phyloP scores from a whole-genome alignment of 2,329 filamentous ascomycete genomes.

The Plectosphaerella cucumerina region DNA sequence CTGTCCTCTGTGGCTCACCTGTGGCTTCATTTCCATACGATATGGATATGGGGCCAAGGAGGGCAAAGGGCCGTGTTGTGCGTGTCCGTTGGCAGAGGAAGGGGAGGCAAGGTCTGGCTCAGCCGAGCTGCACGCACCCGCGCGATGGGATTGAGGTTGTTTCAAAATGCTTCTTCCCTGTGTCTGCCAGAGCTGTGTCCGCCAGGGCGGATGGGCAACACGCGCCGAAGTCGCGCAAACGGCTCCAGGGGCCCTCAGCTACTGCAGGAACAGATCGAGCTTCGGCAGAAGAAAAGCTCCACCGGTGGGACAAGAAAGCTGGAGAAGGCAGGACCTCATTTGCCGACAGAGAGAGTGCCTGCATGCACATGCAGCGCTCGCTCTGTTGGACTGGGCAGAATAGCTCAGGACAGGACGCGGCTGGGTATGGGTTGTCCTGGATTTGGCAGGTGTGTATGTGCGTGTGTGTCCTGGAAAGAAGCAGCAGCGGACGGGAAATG shows the following conservation, averaged over 20 bases:
- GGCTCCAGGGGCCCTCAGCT: neutral
- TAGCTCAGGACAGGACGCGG: neutral
- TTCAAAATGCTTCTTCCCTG: neutral
- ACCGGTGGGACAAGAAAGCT: neutral
- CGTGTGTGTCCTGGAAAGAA: neutral
- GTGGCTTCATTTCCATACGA: too few relatives aligned
- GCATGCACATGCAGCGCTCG: neutral
- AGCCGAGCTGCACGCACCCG: neutral
- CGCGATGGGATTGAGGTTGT: neutral
- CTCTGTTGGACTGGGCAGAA: neutral
- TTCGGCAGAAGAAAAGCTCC: neutral
- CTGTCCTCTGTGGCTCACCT: neutral
- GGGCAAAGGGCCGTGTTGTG: neutral
- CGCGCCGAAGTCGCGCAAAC: neutral
- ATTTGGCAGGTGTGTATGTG: neutral
- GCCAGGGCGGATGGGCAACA: neutral
- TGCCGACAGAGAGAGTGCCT: neutral
- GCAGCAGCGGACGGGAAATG: too few relatives aligned
- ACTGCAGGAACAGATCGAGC: neutral
- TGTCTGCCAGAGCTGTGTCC: neutral
- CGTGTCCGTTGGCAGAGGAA: neutral
- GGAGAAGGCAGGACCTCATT: neutral
- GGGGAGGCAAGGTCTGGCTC: neutral
- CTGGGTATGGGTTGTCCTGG: neutral
- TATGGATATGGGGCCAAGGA: too few relatives aligned